Conservation (phyloP, 2,329 filamentous ascomycete genomes). For the Diaporthe helianthi region DNA sequence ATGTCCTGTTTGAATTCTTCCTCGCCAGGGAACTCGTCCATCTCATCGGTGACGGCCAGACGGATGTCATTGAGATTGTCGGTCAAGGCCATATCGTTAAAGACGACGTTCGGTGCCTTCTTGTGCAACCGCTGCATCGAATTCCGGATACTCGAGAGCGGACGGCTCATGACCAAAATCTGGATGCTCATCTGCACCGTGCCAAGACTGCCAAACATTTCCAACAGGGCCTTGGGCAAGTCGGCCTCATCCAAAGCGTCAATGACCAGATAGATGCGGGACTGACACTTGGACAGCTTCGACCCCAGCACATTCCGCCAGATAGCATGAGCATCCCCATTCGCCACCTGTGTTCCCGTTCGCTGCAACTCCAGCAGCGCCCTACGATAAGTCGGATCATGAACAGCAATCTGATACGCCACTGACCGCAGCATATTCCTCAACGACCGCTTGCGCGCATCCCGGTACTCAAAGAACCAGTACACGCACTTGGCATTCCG, state of each 20-base stretch:
- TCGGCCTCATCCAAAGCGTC: conserved; percentile 16
- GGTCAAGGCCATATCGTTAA: conserved; percentile 25
- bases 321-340: conserved; percentile 4
- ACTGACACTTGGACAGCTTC: conserved; percentile 2
- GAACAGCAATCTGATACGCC: conserved; percentile 33
- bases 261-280: conserved; percentile 9
- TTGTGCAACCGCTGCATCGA: conserved; percentile 2
- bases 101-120: background rate
- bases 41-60: conserved; percentile 34
- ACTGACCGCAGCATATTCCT: conserved; percentile 33
- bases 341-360: background rate
- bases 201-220: background rate
- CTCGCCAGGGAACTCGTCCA: conserved; percentile 32
- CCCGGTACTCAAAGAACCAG: conserved; percentile 34
- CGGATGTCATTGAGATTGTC: conserved; percentile 35
- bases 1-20: conserved; percentile 34
- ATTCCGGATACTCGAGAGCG: conserved; percentile 1
- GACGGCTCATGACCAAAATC: conserved; percentile 9
- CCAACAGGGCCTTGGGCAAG: background rate
- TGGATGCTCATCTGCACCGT: conserved; percentile 1
- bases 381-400: conserved; percentile 1
- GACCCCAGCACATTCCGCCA: conserved; percentile 1
- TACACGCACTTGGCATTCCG: conserved; percentile 24
- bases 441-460: conserved; percentile 30
- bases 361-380: background rate